These are phyloP conservation scores for Candida tropicalis DNA, from an alignment of 1,139 yeast species.

Conservation along the genomic window DNA sequence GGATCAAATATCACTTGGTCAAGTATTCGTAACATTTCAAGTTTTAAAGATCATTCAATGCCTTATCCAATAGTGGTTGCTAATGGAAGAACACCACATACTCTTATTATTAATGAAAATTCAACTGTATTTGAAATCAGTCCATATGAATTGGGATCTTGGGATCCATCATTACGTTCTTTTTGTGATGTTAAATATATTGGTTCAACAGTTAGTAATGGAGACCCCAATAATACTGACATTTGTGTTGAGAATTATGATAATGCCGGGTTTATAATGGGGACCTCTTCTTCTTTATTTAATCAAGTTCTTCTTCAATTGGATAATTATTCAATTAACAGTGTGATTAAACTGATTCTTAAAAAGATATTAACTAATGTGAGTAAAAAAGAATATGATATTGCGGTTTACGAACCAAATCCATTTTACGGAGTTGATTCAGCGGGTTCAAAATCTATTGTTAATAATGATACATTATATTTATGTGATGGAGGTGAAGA, in stretches of 20 bases:
- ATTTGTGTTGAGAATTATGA: constrained; percentile 40
- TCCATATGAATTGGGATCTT: constrained; percentile 48
- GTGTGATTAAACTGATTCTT: constrained; percentile 30
- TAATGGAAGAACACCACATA: constrained; percentile 41
- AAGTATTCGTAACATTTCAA: constrained; percentile 28
- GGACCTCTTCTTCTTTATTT: constrained; percentile 48
- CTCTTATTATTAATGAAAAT: constrained; percentile 35
- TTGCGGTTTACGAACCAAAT: constrained; percentile 45
- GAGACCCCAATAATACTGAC: constrained; percentile 25
- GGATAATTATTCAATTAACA: constrained; percentile 25
- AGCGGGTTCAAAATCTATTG: constrained; percentile 26
- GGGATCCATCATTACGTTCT: constrained; percentile 42
- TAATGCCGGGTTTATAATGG: constrained; percentile 49
- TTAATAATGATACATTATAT: constrained; percentile 46
- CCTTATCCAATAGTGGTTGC: constrained; percentile 47
- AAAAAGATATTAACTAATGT: constrained; percentile 18
- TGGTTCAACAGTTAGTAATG: constrained; percentile 36
- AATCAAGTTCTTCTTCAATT: constrained; percentile 35
- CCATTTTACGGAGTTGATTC: constrained; percentile 34
- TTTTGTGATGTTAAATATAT: constrained; percentile 37
- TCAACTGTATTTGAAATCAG: constrained; percentile 45
- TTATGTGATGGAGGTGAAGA: constrained; percentile 94
- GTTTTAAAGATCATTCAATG: constrained; percentile 37
- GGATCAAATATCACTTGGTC: constrained; percentile 45
- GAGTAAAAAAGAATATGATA: constrained; percentile 33